phyloP scores from a whole-genome alignment of 805 yeast species.

The Metschnikowia sp. region DNA sequence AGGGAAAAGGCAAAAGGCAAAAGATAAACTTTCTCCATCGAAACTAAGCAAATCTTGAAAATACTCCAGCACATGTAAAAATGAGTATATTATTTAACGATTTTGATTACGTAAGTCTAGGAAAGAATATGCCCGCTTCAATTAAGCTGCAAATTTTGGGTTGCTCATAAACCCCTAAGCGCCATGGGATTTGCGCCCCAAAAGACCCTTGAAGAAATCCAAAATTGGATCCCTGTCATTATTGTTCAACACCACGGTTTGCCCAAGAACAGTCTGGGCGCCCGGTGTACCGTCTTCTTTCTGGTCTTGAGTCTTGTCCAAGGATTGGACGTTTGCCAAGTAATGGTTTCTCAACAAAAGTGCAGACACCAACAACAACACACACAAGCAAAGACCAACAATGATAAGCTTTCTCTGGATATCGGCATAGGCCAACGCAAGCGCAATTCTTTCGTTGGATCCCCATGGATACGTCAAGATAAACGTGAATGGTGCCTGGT shows the following conservation, averaged over 20 bases:
- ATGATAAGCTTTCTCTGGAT: conserved; percentile 57
- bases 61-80: no score
- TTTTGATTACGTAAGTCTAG: no score
- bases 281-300: conserved; percentile 12
- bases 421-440: conserved; percentile 55
- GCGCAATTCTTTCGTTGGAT: conserved; percentile 54
- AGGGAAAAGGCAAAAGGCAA: no score
- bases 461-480: conserved; percentile 54
- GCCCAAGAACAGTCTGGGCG: conserved; percentile 9
- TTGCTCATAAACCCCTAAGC: no score
- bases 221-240: conserved; percentile 19
- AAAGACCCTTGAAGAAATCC: conserved; percentile 11
- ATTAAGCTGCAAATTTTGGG: no score
- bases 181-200: neutral
- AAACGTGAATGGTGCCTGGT: conserved; percentile 52
- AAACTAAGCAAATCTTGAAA: no score
- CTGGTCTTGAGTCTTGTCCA: conserved; percentile 16
- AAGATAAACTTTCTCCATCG: no score
- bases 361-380: conserved; percentile 47
- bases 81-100: no score
- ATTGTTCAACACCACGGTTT: conserved; percentile 17
- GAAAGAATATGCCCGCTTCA: no score
- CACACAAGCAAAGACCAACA: conserved; percentile 53
- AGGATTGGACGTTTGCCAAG: conserved; percentile 35
- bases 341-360: conserved; percentile 53